Conservation (phyloP, 164 flowering plant species). For the Vitis labrusca region DNA sequence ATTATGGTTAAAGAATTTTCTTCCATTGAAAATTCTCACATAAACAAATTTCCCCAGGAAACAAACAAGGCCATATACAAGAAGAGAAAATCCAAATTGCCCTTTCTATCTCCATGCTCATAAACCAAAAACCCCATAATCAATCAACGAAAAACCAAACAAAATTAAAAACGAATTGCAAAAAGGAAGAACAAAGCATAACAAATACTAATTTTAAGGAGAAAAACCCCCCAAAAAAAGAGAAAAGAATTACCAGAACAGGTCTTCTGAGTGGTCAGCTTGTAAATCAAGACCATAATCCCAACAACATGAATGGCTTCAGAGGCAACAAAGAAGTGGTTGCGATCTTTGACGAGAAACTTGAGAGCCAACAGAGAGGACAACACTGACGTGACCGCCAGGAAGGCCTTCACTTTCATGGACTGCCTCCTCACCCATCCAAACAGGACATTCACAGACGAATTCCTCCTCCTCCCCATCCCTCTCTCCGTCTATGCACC, state of each 20-base stretch:
- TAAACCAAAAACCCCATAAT: too few species aligned
- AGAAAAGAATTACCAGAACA: constrained; percentile 58
- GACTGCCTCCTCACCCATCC: constrained; percentile 61
- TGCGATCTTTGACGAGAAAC: constrained; percentile 30
- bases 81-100: too few species aligned
- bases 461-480: constrained; percentile 50
- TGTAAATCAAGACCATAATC: constrained; percentile 61
- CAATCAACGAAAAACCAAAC: too few species aligned
- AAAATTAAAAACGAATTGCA: too few species aligned
- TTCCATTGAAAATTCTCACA: too few species aligned
- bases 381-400: constrained; percentile 31
- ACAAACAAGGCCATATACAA: too few species aligned
- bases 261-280: constrained; percentile 64
- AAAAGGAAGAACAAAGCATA: background rate
- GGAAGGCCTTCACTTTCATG: constrained; percentile 47
- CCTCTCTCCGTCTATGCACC: background rate
- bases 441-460: constrained; percentile 45
- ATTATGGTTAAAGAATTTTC: too few species aligned
- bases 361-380: constrained; percentile 40
- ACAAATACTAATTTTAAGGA: background rate
- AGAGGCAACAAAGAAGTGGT: constrained; percentile 55
- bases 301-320: constrained; percentile 66
- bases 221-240: background rate
- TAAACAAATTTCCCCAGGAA: too few species aligned
- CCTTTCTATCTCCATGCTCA: too few species aligned